A percentile compares a stretch with the other conserved stretches of the same genome.
These are phyloP conservation scores for Penicillium sp. DNA, from an alignment of 2,329 filamentous ascomycete genomes.

Conservation along the genomic window DNA sequence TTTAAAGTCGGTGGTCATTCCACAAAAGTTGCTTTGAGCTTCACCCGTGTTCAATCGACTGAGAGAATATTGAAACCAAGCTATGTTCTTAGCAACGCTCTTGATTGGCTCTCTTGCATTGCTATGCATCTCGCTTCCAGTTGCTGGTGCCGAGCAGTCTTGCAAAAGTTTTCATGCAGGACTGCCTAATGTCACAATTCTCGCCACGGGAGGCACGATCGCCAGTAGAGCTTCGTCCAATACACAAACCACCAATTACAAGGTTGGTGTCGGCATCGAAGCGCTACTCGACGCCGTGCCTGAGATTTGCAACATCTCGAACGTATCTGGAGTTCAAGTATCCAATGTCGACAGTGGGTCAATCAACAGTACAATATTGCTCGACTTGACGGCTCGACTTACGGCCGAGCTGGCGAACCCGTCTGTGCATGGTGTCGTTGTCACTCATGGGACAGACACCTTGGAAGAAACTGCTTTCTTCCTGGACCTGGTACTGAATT, in stretches of 20 bases:
- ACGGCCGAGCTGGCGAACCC: not conserved
- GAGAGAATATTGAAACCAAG: not conserved
- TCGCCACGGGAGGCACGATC: slow-evolving; percentile 1
- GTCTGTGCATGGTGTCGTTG: not conserved
- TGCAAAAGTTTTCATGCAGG: not conserved
- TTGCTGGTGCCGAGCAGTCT: not conserved
- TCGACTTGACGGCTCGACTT: not conserved
- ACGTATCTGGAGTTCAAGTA: not conserved
- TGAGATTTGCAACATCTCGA: slow-evolving; percentile 3
- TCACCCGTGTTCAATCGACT: not conserved
- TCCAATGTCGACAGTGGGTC: slow-evolving; percentile 3
- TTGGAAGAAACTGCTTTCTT: slow-evolving; percentile 8
- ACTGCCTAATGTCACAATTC: slow-evolving; percentile 1
- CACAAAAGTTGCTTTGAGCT: not conserved
- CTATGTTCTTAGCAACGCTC: not conserved
- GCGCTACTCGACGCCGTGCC: not conserved
- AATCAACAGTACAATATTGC: not conserved
- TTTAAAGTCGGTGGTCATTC: not conserved
- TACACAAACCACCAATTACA: slow-evolving; percentile 1
- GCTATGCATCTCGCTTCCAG: not conserved
- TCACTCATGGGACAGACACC: slow-evolving; percentile 7
- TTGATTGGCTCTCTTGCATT: not conserved
- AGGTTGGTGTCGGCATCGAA: not conserved
- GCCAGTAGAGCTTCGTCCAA: slow-evolving; percentile 1
- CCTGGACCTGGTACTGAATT: not conserved